Conservation (phyloP, 1,284 basidiomycete genomes). For the Austroboletus niveus region DNA sequence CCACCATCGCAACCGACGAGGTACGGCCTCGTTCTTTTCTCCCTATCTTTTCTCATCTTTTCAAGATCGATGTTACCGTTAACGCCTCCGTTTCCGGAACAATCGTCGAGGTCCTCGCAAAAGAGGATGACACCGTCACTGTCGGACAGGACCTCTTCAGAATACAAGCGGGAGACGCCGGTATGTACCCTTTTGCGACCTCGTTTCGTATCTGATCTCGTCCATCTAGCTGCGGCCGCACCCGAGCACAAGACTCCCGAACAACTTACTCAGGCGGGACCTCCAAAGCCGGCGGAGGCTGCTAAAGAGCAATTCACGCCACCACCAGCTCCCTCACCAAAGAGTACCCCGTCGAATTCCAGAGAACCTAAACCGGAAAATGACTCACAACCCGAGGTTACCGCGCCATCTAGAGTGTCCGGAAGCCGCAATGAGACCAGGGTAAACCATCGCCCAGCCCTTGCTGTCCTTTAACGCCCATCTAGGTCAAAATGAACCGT, state of each 20-base stretch:
- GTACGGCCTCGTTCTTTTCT: constrained; percentile 39
- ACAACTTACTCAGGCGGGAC: constrained; percentile 36
- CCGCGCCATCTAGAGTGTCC: constrained; percentile 39
- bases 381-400: constrained; percentile 35
- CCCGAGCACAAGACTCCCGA: constrained; percentile 36
- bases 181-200: constrained; percentile 36
- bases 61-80: constrained; percentile 93
- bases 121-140: constrained; percentile 91
- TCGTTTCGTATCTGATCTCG: neutral
- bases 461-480: neutral
- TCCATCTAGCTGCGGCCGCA: constrained; percentile 24
- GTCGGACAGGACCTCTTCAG: constrained; percentile 96
- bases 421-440: constrained; percentile 83
- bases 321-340: constrained; percentile 42
- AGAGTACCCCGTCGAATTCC: constrained; percentile 28
- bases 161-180: constrained; percentile 82
- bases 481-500: constrained; percentile 91
- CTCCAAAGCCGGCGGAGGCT: constrained; percentile 33
- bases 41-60: neutral
- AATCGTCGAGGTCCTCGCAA: constrained; percentile 84
- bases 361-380: constrained; percentile 38
- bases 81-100: constrained; percentile 91
- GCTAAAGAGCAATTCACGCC: constrained; percentile 48
- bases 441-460: constrained; percentile 40
- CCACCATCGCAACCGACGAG: constrained; percentile 99